Base-by-base conservation (phyloP, 2,329 filamentous ascomycete species). In the Mycosphaerelloides madeirae region DNA sequence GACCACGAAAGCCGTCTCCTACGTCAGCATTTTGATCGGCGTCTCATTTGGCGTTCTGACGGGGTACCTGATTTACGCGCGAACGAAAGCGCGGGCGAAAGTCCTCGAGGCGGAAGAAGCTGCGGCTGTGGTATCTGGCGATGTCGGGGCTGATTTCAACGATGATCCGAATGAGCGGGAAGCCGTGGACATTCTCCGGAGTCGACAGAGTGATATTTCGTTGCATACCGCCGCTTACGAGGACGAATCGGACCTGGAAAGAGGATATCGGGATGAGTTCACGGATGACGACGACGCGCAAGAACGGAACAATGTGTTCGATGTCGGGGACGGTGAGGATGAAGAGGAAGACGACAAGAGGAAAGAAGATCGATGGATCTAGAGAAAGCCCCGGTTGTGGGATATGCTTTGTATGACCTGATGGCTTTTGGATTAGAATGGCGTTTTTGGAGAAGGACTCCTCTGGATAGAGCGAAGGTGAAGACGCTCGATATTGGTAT, bases 51-150 rank as follows among this genome's bases (percentile, higher is more conserved):
- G 93, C 35, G 70, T 84, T 16, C 76, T 72, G 19, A 89, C 93
- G 2, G 91, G 88, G 13, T 85, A 81, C 67, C 75, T 94, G 67
- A 94, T 98, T 63, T 98, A 95, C 70, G 77, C 77, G 57, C 75
- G 73, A 49, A 75, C 73, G 9, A 70, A 70, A 51, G 61, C 68
- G 41, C 60, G 73, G 60, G 78, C 79, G 48, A 57, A 67, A 8
- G 61, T 74, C 52, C 60, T 75, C 8, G 72, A 76, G 46, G 68
- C 65, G 2, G 70, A 73, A 43, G 72, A 74, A 56, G 60, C 63
- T 16, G 65, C 67, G 28, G 54, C 47, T n/a, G 59, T 52, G 1
- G 46, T 41, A 5, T 36, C 32, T 45, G 63, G 12, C 41, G 62
- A 28, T 42, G 65, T 57, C n/a, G 65, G 64, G 16, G 59, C 60